phyloP scores from a whole-genome alignment of 768 basidiomycete genomes.

The Tricholoma hemisulphureum region DNA sequence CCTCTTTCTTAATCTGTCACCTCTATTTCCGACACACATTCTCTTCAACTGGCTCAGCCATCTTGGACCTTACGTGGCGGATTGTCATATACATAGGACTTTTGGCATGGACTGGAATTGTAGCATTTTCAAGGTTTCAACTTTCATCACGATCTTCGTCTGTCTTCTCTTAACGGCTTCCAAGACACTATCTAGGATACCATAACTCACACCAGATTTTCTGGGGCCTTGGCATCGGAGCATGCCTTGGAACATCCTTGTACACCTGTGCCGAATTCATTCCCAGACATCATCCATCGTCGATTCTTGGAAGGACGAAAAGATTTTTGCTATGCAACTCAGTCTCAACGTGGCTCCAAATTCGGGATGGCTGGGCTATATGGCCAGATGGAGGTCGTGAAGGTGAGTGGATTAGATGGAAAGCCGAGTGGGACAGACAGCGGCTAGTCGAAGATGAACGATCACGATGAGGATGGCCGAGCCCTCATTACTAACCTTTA shows the following conservation, averaged over 20 bases:
- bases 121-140: constrained; percentile 77
- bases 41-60: constrained; percentile 44
- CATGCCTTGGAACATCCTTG: constrained; percentile 47
- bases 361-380: constrained; percentile 80
- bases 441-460: constrained; percentile 19
- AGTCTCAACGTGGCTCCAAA: constrained; percentile 59
- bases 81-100: constrained; percentile 47
- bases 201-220: constrained; percentile 70
- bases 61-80: constrained; percentile 55
- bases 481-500: neutral
- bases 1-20: constrained; percentile 73
- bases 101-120: constrained; percentile 54
- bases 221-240: constrained; percentile 73
- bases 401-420: constrained; percentile 69
- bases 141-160: neutral
- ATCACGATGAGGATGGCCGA: constrained; percentile 9
- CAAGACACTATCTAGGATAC: constrained; percentile 69
- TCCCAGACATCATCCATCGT: constrained; percentile 52
- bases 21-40: constrained; percentile 70
- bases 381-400: constrained; percentile 81
- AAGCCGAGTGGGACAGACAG: constrained; percentile 49
- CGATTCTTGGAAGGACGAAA: constrained; percentile 51
- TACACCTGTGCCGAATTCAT: constrained; percentile 61
- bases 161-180: neutral
- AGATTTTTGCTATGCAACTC: constrained; percentile 52